Percentiles rank a stretch among this genome's conserved stretches.
Evolutionary conservation across 2,329 filamentous ascomycete genomes (phyloP).

Genomic region (Colletotrichum echinochloae): DNA sequence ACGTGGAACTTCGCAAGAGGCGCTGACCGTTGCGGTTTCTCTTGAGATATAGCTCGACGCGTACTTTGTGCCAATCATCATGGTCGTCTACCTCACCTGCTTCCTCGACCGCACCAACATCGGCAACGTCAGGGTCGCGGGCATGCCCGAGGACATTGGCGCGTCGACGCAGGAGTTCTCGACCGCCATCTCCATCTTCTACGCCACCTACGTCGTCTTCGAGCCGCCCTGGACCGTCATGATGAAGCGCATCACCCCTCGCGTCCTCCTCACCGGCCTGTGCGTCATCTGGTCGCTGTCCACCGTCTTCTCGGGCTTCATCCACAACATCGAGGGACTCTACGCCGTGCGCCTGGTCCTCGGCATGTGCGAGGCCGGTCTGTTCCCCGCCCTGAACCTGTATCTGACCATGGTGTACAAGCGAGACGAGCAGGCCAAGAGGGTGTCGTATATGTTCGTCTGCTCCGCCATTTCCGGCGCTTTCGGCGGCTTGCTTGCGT

Average conservation of each 20-base stretch:
- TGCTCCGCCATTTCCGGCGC: constrained; percentile 63
- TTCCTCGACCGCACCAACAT: constrained; percentile 68
- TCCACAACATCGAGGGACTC: constrained; percentile 54
- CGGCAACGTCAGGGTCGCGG: constrained; percentile 61
- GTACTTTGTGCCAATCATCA: constrained; percentile 58
- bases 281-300: constrained; percentile 60
- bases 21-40: not conserved
- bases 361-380: constrained; percentile 60
- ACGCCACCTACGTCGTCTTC: constrained; percentile 62
- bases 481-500: constrained; percentile 58
- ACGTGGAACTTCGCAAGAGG: not conserved
- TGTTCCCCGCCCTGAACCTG: constrained; percentile 61
- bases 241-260: constrained; percentile 50
- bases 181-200: constrained; percentile 58
- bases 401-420: constrained; percentile 55
- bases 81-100: constrained; percentile 65
- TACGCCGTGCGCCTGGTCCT: constrained; percentile 60
- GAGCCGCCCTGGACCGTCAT: constrained; percentile 50
- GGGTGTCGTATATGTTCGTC: constrained; percentile 57
- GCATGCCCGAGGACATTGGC: constrained; percentile 59
- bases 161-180: constrained; percentile 56
- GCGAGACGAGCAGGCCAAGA: constrained; percentile 44
- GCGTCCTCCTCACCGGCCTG: constrained; percentile 46
- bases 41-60: constrained; percentile 45
- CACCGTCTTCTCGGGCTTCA: constrained; percentile 61